A percentile compares a stretch with the other conserved stretches of the same genome.
These are phyloP conservation scores for Colletotrichum sojae DNA, from an alignment of 2,329 filamentous ascomycete species.

Conservation along the genomic window DNA sequence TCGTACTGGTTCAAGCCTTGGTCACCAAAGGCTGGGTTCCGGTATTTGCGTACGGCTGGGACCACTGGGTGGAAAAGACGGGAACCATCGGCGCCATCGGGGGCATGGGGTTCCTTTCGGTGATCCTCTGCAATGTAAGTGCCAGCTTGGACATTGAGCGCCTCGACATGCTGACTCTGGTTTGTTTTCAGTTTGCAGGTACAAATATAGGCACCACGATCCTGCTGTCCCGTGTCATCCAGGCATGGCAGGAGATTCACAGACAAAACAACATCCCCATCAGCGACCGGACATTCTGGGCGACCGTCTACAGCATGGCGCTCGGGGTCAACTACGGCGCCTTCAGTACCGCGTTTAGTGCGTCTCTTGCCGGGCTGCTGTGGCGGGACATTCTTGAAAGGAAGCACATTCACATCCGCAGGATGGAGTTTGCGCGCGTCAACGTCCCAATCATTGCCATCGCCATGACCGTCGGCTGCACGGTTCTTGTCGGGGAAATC, in stretches of 20 bases:
- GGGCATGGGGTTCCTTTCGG: constrained; percentile 81
- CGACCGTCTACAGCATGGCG: constrained; percentile 81
- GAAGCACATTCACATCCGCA: constrained; percentile 76
- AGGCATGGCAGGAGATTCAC: constrained; percentile 77
- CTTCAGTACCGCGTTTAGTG: constrained; percentile 80
- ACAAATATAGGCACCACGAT: constrained; percentile 85
- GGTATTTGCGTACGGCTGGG: constrained; percentile 81
- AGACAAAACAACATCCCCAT: constrained; percentile 61
- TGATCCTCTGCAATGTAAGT: constrained; percentile 80
- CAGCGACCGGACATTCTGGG: constrained; percentile 78
- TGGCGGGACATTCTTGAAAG: constrained; percentile 79
- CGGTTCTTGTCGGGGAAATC: constrained; percentile 73
- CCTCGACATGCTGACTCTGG: constrained; percentile 4
- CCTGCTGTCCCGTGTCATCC: constrained; percentile 78
- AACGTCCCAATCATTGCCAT: constrained; percentile 81
- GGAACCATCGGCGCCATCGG: constrained; percentile 78
- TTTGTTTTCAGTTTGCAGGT: constrained; percentile 73
- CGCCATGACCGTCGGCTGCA: constrained; percentile 75
- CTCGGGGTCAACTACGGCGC: constrained; percentile 82
- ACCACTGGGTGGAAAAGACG: constrained; percentile 79
- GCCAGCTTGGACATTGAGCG: background rate
- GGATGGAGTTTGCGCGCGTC: constrained; percentile 76
- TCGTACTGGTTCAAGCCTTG: constrained; percentile 79
- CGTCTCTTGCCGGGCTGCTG: constrained; percentile 78
- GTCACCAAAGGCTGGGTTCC: constrained; percentile 82